Base-by-base conservation (phyloP, 1,284 basidiomycete genomes). In the Trametes sp. region DNA sequence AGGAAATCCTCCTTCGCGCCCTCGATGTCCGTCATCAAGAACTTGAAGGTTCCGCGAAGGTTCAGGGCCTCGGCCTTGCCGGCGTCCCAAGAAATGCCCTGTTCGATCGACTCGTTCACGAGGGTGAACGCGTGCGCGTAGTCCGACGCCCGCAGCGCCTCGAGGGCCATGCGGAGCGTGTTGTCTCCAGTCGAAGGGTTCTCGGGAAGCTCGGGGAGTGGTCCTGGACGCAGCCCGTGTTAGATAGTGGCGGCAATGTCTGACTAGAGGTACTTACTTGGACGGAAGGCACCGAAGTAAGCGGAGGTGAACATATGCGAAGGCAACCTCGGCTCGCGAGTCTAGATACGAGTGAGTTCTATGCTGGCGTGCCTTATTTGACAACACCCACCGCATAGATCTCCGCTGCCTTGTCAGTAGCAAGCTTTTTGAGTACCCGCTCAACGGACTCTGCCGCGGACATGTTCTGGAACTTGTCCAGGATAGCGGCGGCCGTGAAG, bases 211-310 rank as follows among this genome's bases (percentile, higher is more conserved):
- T 77, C 72, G 16, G 94, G 95, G 59, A 86, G 83, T 19, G 89
- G 77, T 63, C 90, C 91, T 93, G n/a, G n/a, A 70, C 1, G 51
- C 21, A 16, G 31, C 10, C n/a, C n/a, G n/a, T n/a, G n/a, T n/a
- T n/a, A n/a, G n/a, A n/a, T n/a, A n/a, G n/a, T n/a, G n/a, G n/a
- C n/a, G n/a, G n/a, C n/a, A n/a, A n/a, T n/a, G n/a, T n/a, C n/a
- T n/a, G n/a, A 26, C 14, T 13, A 8, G 11, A 26, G 10, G 11
- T 2, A 82, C 90, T 69, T 70, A 92, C 92, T 88, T 64, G 89
- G 81, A 69, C 97, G 89, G 92, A 99, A 99, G 11, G 98, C 97
- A 65, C 96, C 92, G 73, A 99, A 94, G 82, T 99, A 99, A 2
- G 96, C 94, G 14, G 92, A 92, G 69, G 98, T 93, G 78, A 99